Percentiles rank a stretch among this genome's conserved stretches.
Conservation (phyloP, 805 yeast genomes). For the Suhomyces kilbournensis region DNA sequence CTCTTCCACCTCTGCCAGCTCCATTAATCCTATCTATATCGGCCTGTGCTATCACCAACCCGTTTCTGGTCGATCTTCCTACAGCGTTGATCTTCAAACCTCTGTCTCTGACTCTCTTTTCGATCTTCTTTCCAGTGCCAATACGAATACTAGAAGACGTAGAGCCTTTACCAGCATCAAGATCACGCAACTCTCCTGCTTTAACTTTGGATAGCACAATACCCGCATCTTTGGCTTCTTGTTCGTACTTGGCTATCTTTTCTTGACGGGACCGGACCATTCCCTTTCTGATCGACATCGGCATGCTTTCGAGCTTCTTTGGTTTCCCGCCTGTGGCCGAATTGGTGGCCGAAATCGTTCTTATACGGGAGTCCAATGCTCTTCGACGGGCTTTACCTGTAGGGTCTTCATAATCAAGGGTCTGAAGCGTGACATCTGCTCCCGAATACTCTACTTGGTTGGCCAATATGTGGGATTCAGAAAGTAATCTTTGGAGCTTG, state of each 20-base stretch:
- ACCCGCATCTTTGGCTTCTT: constrained; percentile 86
- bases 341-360: constrained; percentile 37
- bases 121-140: constrained; percentile 43
- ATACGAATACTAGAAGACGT: constrained; percentile 50
- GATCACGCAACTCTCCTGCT: constrained; percentile 62
- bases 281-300: constrained; percentile 85
- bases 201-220: constrained; percentile 72
- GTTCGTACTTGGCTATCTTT: constrained; percentile 57
- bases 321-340: constrained; percentile 46
- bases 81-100: constrained; percentile 76
- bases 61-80: constrained; percentile 77
- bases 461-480: constrained; percentile 67
- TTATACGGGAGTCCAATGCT: constrained; percentile 58
- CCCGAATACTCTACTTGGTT: constrained; percentile 51
- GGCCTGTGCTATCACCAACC: constrained; percentile 62
- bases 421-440: constrained; percentile 62
- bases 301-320: constrained; percentile 67
- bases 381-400: constrained; percentile 68
- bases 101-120: constrained; percentile 54
- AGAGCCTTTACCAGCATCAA: constrained; percentile 53
- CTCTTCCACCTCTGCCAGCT: constrained; percentile 10
- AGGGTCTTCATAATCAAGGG: constrained; percentile 58
- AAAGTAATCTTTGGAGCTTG: constrained; percentile 65
- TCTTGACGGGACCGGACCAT: constrained; percentile 59
- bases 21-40: constrained; percentile 55